Evolutionary conservation across 768 basidiomycete species (phyloP).

Genomic region (Leccinum arenicola): DNA sequence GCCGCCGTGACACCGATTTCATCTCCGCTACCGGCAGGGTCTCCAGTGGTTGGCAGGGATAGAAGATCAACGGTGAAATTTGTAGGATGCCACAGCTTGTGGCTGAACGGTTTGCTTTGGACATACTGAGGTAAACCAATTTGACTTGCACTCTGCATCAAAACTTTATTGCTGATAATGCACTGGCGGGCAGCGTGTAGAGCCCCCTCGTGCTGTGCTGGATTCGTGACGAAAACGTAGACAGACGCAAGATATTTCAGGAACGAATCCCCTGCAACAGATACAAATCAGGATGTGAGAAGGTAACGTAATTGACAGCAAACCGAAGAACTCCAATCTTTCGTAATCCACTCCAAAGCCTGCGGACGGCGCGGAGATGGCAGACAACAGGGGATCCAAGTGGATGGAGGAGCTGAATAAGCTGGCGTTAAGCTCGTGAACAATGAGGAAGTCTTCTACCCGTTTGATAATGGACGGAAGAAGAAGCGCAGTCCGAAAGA

Average conservation of each 20-base stretch:
- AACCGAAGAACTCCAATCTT: slow-evolving; percentile 80
- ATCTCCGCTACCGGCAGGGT: slow-evolving; percentile 32
- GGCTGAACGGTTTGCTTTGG: slow-evolving; percentile 65
- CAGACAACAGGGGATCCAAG: slow-evolving; percentile 59
- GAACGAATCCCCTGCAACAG: slow-evolving; percentile 65
- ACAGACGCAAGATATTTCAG: slow-evolving; percentile 76
- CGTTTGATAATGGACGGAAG: slow-evolving; percentile 72
- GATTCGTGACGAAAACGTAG: slow-evolving; percentile 70
- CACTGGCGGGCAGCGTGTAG: slow-evolving; percentile 64
- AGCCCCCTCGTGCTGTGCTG: slow-evolving; percentile 60
- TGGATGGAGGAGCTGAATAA: slow-evolving; percentile 62
- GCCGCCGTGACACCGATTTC: slow-evolving; percentile 18
- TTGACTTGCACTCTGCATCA: slow-evolving; percentile 53
- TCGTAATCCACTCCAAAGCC: slow-evolving; percentile 77
- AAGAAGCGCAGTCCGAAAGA: slow-evolving; percentile 62
- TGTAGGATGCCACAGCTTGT: slow-evolving; percentile 65
- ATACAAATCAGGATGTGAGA: slow-evolving; percentile 24
- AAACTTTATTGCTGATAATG: slow-evolving; percentile 71
- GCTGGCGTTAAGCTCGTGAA: slow-evolving; percentile 73
- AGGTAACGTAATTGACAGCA: slow-evolving; percentile 14
- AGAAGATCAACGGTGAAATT: slow-evolving; percentile 34
- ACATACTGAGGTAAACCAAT: slow-evolving; percentile 71
- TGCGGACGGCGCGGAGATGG: slow-evolving; percentile 69
- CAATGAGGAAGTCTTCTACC: slow-evolving; percentile 71
- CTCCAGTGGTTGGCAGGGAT: slow-evolving; percentile 10